These are phyloP conservation scores for Saturnispora besseyi DNA, from an alignment of 805 yeast genomes.

Conservation along the genomic window DNA sequence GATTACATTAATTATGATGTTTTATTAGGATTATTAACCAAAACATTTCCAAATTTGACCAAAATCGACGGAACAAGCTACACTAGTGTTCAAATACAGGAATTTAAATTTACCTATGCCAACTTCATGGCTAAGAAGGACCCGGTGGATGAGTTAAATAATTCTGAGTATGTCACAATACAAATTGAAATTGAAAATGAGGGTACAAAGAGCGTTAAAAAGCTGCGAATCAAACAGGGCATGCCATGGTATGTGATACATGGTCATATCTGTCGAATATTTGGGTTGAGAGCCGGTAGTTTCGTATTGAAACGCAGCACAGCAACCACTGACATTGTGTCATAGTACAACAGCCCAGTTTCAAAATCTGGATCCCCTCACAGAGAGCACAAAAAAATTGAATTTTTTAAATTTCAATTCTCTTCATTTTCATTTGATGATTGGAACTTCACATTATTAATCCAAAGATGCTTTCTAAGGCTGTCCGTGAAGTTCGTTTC, in stretches of 20 bases:
- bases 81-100: slow-evolving; percentile 8
- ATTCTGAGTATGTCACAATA: not conserved
- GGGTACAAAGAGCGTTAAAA: not conserved
- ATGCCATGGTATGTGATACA: slow-evolving; percentile 1
- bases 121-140: not conserved
- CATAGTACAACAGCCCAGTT: slow-evolving; percentile 6
- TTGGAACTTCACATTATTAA: slow-evolving; percentile 13
- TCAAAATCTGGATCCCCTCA: not conserved
- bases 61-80: slow-evolving; percentile 53
- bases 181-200: not conserved
- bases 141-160: not conserved
- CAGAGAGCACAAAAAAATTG: slow-evolving; percentile 13
- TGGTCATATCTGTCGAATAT: not conserved
- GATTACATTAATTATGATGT: slow-evolving; percentile 13
- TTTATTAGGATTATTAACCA: slow-evolving; percentile 15
- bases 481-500: slow-evolving; percentile 72
- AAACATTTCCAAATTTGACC: slow-evolving; percentile 23
- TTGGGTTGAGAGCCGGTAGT: not conserved
- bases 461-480: slow-evolving; percentile 30
- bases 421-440: slow-evolving; percentile 9
- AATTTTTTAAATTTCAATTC: slow-evolving; percentile 6
- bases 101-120: not conserved
- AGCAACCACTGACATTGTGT: slow-evolving; percentile 62
- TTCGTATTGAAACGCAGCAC: slow-evolving; percentile 32
- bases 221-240: not conserved